Evolutionary conservation across 148 eudicot species (phyloP), one percentile per base, ranked within the genome.

Genomic region (Fagopyrum tataricum): DNA sequence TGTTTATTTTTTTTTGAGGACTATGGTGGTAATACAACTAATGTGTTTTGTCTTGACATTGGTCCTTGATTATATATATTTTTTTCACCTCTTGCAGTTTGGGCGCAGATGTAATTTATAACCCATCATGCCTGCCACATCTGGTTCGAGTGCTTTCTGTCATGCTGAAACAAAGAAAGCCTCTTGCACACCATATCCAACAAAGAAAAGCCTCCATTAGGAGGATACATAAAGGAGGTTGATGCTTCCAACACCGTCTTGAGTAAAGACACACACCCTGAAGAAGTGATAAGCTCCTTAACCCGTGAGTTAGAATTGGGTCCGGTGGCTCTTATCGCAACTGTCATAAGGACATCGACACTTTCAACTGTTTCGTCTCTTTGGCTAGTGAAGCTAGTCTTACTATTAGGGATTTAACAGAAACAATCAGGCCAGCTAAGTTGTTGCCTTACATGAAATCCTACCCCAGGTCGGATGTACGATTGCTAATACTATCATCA

Each of bases 61-160:
- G n/a, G 17, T 7, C 7, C 40, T 31, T 31, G n/a, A 14, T 61
- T 12, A 5, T 31, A n/a, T 31, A 1, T 31, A 2, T 31, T 31
- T 31, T 31, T 31, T 31, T 61, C 67, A 13, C 41, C 7, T 31
- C 2, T 31, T 75, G 77, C 89, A 94, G 98, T 49, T 87, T 94
- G 77, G 98, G 97, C 37, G 96, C 98, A 26, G 98, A 94, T 76
- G 88, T 94, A 55, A 89, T 91, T 31, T 94, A 94, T 74, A 83
- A 94, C 70, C 98, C 97, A 9, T 75, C 82, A 43, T 91, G 90
- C 85, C 84, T 94, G 75, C 93, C 97, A 0, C 87, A 94, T 82
- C 97, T 91, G 52, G 79, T 91, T 72, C 85, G 87, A 62, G 84
- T 94, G 39, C 87, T 94, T 56, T 49, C 84, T 18, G 15, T 75